phyloP scores from a whole-genome alignment of 345 rosid species.

The Pistacia vera region DNA sequence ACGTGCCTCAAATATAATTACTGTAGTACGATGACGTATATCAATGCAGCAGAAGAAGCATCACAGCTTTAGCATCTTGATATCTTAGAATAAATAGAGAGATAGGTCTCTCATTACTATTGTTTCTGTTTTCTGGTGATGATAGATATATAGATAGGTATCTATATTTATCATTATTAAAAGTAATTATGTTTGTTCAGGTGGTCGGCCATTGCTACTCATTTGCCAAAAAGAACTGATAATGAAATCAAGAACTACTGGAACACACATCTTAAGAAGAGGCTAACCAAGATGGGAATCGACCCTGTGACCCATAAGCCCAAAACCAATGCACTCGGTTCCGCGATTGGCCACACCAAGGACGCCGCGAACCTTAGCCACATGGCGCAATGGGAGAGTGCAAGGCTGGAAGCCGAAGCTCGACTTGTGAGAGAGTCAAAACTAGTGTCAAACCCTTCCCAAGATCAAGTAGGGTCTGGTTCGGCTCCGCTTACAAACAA shows the following conservation, averaged over 20 bases:
- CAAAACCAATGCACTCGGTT: conserved; percentile 22
- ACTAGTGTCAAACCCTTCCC: conserved; percentile 16
- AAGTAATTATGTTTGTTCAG: conserved; percentile 16
- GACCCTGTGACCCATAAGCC: conserved; percentile 52
- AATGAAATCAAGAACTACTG: conserved; percentile 57
- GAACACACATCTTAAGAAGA: conserved; percentile 54
- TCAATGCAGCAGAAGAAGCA: no score
- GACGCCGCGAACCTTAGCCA: conserved; percentile 38
- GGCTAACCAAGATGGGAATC: conserved; percentile 41
- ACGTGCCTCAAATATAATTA: no score
- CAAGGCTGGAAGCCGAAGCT: conserved; percentile 47
- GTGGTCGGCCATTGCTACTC: conserved; percentile 54
- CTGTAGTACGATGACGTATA: no score
- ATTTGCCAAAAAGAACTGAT: conserved; percentile 47
- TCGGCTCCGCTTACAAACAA: conserved; percentile 1
- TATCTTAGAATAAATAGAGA: no score
- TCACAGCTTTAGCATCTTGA: no score
- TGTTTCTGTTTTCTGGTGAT: no score
- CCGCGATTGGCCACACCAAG: conserved; percentile 27
- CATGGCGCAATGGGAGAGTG: conserved; percentile 52
- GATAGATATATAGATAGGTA: no score
- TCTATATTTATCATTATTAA: no score
- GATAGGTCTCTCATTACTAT: no score
- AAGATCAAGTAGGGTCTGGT: not conserved
- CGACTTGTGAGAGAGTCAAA: conserved; percentile 34